phyloP scores from a whole-genome alignment of 495 filamentous ascomycete species.

The Chaetomium cochliodes region DNA sequence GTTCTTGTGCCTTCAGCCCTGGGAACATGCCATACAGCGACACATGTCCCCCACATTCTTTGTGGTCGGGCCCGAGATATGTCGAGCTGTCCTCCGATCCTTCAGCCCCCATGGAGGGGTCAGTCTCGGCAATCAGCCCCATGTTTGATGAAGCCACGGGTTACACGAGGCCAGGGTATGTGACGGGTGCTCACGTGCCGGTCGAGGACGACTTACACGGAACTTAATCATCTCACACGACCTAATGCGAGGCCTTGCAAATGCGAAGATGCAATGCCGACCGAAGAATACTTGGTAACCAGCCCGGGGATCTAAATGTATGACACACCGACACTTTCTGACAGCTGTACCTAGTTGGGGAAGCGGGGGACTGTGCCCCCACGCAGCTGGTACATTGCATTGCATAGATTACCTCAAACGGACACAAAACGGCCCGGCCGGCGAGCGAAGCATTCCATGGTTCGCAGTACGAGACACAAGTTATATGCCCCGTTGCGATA shows the following conservation, averaged over 20 bases:
- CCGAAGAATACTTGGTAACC: not conserved
- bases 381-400: not conserved
- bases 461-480: not conserved
- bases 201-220: not conserved
- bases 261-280: not conserved
- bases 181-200: not conserved
- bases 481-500: not conserved
- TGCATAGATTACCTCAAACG: not conserved
- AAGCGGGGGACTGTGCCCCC: not conserved
- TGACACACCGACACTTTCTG: not conserved
- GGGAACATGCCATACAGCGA: not conserved
- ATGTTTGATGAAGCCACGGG: not conserved
- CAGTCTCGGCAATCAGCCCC: not conserved
- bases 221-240: not conserved
- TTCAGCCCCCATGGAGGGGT: not conserved
- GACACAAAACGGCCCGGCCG: not conserved
- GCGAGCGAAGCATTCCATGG: not conserved
- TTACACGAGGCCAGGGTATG: conserved; percentile 2
- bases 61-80: not conserved
- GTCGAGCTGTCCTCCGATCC: not conserved
- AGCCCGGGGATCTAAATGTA: not conserved
- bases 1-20: not conserved
- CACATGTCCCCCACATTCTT: not conserved
- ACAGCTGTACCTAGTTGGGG: not conserved
- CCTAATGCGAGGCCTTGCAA: not conserved